These are phyloP conservation scores for Ascochyta fabae DNA, from an alignment of 2,329 filamentous ascomycete genomes.

Conservation along the genomic window DNA sequence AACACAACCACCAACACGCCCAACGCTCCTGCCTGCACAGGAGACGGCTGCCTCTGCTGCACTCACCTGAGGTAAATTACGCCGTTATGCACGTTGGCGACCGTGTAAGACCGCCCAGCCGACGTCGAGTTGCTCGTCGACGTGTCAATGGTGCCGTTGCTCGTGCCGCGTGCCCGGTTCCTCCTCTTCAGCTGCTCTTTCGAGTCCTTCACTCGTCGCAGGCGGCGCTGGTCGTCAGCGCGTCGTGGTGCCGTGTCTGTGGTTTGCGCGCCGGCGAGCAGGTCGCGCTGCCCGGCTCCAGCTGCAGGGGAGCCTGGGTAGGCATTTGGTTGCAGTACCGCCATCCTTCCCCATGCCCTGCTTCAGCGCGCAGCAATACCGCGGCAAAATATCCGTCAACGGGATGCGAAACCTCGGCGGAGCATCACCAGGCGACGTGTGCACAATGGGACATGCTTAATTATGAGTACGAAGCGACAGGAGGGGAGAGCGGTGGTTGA, in stretches of 20 bases:
- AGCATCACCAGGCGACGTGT: slow-evolving; percentile 28
- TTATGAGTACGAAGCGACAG: slow-evolving; percentile 25
- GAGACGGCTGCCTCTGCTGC: not conserved
- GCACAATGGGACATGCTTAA: slow-evolving; percentile 38
- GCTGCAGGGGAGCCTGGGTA: slow-evolving; percentile 36
- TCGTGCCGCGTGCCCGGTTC: slow-evolving; percentile 38
- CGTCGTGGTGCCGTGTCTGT: slow-evolving; percentile 36
- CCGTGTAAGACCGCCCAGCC: slow-evolving; percentile 53
- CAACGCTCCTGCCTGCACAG: not conserved
- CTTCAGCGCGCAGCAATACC: slow-evolving; percentile 25
- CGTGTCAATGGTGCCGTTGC: slow-evolving; percentile 43
- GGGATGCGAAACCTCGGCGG: slow-evolving; percentile 27
- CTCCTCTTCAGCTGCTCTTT: slow-evolving; percentile 46
- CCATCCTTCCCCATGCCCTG: slow-evolving; percentile 46
- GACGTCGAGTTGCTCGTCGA: slow-evolving; percentile 34
- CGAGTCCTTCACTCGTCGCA: slow-evolving; percentile 48
- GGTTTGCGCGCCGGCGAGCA: slow-evolving; percentile 34
- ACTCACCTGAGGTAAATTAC: slow-evolving; percentile 56
- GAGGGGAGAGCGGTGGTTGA: slow-evolving; percentile 31
- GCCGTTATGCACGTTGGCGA: slow-evolving; percentile 57
- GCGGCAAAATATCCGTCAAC: slow-evolving; percentile 17
- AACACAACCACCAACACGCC: slow-evolving; percentile 2
- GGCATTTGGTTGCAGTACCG: slow-evolving; percentile 42
- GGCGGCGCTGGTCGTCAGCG: slow-evolving; percentile 39
- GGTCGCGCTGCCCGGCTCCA: slow-evolving; percentile 32